Evolutionary conservation across 2,329 filamentous ascomycete species (phyloP).

Genomic region (Paramyrothecium roridum): DNA sequence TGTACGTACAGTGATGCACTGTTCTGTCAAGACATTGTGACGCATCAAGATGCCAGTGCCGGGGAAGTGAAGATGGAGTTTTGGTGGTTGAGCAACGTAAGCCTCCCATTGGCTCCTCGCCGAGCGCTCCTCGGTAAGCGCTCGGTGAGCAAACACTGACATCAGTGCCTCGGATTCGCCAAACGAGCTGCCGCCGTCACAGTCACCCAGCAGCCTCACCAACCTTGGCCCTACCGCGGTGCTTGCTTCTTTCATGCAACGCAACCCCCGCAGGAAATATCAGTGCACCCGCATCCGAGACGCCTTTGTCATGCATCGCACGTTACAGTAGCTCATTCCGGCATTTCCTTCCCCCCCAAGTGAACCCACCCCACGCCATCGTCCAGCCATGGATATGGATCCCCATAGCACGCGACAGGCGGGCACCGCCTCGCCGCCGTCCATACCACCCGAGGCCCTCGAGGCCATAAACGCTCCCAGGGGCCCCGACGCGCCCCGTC

Average conservation of each 20-base stretch:
- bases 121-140: neutral
- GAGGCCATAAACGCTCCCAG: conserved; percentile 10
- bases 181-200: too few species aligned
- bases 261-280: too few species aligned
- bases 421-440: conserved; percentile 1
- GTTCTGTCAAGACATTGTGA: too few species aligned
- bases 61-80: neutral
- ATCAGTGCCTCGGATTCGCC: neutral
- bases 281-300: neutral
- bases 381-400: too few species aligned
- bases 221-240: too few species aligned
- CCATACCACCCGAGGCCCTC: conserved; percentile 9
- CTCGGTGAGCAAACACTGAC: neutral
- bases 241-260: too few species aligned
- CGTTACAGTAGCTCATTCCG: neutral
- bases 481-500: conserved; percentile 27
- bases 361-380: neutral
- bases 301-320: neutral
- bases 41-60: too few species aligned
- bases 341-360: neutral
- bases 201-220: too few species aligned
- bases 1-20: too few species aligned
- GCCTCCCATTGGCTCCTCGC: neutral
- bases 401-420: neutral
- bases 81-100: neutral